Evolutionary conservation across 2,329 filamentous ascomycete species (phyloP), one percentile per base, ranked within the genome.

Genomic region (Stagonosporopsis cucurbitacearum): DNA sequence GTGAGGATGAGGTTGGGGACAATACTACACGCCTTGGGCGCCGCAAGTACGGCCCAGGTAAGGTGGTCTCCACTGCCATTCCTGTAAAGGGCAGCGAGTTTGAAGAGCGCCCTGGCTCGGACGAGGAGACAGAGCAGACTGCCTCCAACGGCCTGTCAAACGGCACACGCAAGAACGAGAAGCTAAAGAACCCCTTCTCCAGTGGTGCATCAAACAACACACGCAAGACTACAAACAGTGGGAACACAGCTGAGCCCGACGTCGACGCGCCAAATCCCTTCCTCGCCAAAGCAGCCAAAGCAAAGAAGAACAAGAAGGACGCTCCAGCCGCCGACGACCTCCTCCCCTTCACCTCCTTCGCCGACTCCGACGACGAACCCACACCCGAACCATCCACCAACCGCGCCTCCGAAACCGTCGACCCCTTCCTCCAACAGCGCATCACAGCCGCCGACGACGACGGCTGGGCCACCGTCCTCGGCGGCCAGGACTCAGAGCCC

Each of bases 21-120:
- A 84, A 85, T 30, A 82, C 83, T 43, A 76, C 78, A 3, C 81
- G 88, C 57, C 78, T 88, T 46, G 93, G 93, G 12, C 87, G 94
- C 58, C 83, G 86, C 60, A 84, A 83, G 45, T 94, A 88, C 66
- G 90, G 89, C 22, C 84, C 82, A n/a, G 71, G 69, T 33, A 61
- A 64, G 20, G 68, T 68, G 25, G 58, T 59, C 44, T 66, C 72
- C 17, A 66, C 75, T 11, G 68, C 66, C 40, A 69, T 67, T 32
- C 59, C 72, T 46, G 62, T 67, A 4, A 65, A 67, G 30, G 70
- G 76, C 45, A 82, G 80, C 58, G 86, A 88, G 62, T 86, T 88
- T 51, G 86, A 89, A 68, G 86, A 88, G 63, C 79, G 77, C n/a
- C 70, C 77, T 22, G 79, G 67, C 20, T 86, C 83, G 2, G 85